These are phyloP conservation scores for Neonectria punicea DNA, from an alignment of 2,329 filamentous ascomycete genomes.

Conservation along the genomic window DNA sequence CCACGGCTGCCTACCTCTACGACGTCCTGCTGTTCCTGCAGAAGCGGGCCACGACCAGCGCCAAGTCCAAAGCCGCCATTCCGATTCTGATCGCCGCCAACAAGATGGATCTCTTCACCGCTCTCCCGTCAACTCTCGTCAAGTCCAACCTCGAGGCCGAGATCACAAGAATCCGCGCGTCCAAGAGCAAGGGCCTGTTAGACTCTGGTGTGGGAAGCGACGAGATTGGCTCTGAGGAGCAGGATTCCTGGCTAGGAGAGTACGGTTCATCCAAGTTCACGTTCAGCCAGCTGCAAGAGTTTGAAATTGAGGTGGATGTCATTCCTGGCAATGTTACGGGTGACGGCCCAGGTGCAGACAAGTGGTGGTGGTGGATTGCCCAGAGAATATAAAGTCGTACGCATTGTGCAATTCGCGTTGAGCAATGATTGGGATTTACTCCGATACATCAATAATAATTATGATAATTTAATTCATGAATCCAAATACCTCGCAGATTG, in stretches of 20 bases:
- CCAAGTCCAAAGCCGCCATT: constrained; percentile 57
- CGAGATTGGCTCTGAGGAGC: constrained; percentile 71
- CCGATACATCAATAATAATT: constrained; percentile 38
- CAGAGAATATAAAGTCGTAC: constrained; percentile 56
- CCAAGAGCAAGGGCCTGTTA: constrained; percentile 82
- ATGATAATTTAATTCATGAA: constrained; percentile 39
- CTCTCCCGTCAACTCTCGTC: constrained; percentile 81
- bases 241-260: constrained; percentile 86
- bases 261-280: constrained; percentile 81
- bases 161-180: constrained; percentile 79
- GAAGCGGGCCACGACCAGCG: constrained; percentile 67
- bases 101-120: constrained; percentile 95
- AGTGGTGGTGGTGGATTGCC: constrained; percentile 93
- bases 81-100: constrained; percentile 90
- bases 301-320: constrained; percentile 81
- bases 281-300: constrained; percentile 86
- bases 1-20: constrained; percentile 86
- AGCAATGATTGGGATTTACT: background rate
- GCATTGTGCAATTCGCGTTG: background rate
- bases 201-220: constrained; percentile 81
- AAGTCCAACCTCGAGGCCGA: constrained; percentile 81
- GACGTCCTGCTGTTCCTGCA: constrained; percentile 88
- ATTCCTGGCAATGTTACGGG: constrained; percentile 76
- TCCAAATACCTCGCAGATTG: constrained; percentile 32
- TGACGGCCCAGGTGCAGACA: constrained; percentile 76